phyloP scores from a whole-genome alignment of 768 basidiomycete species.

The Omphalotus guepiniiformis region DNA sequence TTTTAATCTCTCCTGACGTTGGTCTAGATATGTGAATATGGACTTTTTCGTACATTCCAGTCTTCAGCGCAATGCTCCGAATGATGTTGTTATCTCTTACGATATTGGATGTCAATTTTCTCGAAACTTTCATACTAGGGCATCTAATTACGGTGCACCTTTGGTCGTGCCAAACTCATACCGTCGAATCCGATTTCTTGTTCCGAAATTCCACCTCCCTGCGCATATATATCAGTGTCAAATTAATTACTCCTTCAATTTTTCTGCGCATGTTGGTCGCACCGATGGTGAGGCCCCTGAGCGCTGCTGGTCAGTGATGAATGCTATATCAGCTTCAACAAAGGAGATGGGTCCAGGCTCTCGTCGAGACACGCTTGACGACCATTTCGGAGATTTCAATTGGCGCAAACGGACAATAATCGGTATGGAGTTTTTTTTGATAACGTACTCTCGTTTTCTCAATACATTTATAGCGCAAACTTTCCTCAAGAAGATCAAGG shows the following conservation, averaged over 20 bases:
- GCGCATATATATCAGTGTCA: neutral
- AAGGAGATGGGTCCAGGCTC: slow-evolving; percentile 14
- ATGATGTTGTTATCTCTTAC: neutral
- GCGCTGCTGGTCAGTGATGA: neutral
- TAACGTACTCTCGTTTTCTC: neutral
- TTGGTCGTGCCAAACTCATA: neutral
- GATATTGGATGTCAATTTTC: neutral
- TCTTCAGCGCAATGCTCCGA: neutral
- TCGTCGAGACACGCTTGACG: slow-evolving; percentile 12
- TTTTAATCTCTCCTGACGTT: no score
- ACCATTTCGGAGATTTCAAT: slow-evolving; percentile 7
- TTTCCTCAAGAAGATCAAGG: neutral
- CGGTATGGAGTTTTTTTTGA: slow-evolving; percentile 2
- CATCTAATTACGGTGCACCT: neutral
- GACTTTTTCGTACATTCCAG: neutral
- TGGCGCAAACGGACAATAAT: slow-evolving; percentile 5
- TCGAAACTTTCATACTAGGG: neutral
- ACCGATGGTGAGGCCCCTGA: slow-evolving; percentile 3
- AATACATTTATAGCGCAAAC: neutral
- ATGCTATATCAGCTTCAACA: neutral
- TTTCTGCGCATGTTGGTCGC: neutral
- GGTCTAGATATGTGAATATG: neutral
- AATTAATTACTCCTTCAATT: neutral
- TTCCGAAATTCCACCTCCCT: slow-evolving; percentile 10
- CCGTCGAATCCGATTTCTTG: neutral